These are phyloP conservation scores for Aegilops bicornis DNA, from an alignment of 176 grass and related monocot species.

Conservation along the genomic window DNA sequence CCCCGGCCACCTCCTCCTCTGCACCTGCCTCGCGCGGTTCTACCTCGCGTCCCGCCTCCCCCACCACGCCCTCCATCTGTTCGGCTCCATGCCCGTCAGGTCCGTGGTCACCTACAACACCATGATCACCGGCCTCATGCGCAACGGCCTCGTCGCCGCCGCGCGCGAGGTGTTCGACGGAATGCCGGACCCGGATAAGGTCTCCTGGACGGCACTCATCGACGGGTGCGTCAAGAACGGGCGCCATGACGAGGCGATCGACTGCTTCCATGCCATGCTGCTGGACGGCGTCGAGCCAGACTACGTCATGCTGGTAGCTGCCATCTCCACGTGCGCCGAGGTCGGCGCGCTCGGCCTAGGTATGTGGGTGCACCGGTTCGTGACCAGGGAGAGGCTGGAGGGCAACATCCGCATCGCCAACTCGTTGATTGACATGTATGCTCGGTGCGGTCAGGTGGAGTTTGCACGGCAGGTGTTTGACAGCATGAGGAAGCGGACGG, in stretches of 20 bases:
- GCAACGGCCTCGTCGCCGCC: conserved; percentile 39
- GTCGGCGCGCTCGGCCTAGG: conserved; percentile 57
- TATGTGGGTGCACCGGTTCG: conserved; percentile 62
- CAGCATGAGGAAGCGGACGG: conserved; percentile 42
- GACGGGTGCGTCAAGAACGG: conserved; percentile 59
- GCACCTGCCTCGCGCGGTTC: conserved; percentile 61
- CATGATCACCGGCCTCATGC: conserved; percentile 58
- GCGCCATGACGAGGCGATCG: conserved; percentile 51
- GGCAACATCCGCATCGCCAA: conserved; percentile 49
- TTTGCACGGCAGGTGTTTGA: conserved; percentile 57
- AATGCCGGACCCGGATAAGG: conserved; percentile 50
- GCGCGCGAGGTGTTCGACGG: conserved; percentile 52
- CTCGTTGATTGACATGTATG: conserved; percentile 69
- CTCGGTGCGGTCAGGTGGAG: conserved; percentile 54
- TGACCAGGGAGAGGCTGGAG: conserved; percentile 1
- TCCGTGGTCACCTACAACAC: conserved; percentile 67
- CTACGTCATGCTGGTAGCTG: conserved; percentile 49
- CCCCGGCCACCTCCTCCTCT: conserved; percentile 55
- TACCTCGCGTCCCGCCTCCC: conserved; percentile 52
- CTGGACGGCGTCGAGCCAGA: conserved; percentile 35
- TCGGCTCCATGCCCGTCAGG: conserved; percentile 47
- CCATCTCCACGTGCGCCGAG: conserved; percentile 49
- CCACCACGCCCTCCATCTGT: conserved; percentile 48
- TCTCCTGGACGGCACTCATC: conserved; percentile 75
- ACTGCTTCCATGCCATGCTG: conserved; percentile 53